Percentiles rank a stretch among this genome's conserved stretches.
Evolutionary conservation across 2,329 filamentous ascomycete genomes (phyloP).

Genomic region (Colletotrichum nymphaeae): DNA sequence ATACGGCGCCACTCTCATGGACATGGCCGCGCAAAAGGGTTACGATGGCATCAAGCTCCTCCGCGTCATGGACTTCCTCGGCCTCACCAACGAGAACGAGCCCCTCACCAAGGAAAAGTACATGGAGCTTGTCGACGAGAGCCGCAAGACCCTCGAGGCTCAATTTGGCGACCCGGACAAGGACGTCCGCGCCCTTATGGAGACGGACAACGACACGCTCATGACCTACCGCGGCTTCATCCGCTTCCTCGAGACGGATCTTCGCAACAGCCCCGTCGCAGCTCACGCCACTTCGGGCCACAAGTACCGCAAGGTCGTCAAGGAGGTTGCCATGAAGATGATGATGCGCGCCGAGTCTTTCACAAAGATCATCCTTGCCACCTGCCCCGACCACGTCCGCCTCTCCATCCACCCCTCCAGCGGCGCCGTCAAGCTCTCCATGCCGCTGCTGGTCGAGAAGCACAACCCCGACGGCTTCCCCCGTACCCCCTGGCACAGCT

Average conservation of each 20-base stretch:
- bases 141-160: slow-evolving; percentile 26
- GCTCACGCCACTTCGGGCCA: slow-evolving; percentile 27
- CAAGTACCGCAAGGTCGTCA: slow-evolving; percentile 37
- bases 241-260: slow-evolving; percentile 35
- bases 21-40: slow-evolving; percentile 47
- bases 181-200: slow-evolving; percentile 35
- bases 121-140: slow-evolving; percentile 26
- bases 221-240: slow-evolving; percentile 38
- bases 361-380: slow-evolving; percentile 36
- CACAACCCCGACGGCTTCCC: slow-evolving; percentile 38
- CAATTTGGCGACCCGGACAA: slow-evolving; percentile 30
- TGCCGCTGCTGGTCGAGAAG: slow-evolving; percentile 38
- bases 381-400: slow-evolving; percentile 36
- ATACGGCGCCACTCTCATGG: slow-evolving; percentile 49
- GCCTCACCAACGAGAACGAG: slow-evolving; percentile 33
- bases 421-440: slow-evolving; percentile 37
- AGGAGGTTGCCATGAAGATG: slow-evolving; percentile 37
- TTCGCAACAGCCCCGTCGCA: slow-evolving; percentile 31
- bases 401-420: slow-evolving; percentile 38
- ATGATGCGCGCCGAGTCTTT: slow-evolving; percentile 36
- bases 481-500: slow-evolving; percentile 48
- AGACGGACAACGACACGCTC: slow-evolving; percentile 37
- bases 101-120: slow-evolving; percentile 30
- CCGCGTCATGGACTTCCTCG: slow-evolving; percentile 50
- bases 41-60: slow-evolving; percentile 48